phyloP scores from a whole-genome alignment of 768 basidiomycete species.

The Termitomyces sp. region DNA sequence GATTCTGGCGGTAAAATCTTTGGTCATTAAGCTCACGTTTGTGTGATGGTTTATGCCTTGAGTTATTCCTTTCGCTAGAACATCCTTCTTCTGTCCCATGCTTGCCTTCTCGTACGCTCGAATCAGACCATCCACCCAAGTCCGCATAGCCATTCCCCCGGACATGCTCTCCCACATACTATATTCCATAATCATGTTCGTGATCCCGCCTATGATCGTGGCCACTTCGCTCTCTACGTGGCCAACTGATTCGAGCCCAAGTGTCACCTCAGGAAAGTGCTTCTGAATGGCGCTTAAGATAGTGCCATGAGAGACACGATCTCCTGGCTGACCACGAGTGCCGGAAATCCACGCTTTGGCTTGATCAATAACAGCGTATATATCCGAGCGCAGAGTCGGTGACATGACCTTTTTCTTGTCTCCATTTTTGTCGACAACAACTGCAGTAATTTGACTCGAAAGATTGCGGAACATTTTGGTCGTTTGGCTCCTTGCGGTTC shows the following conservation, averaged over 20 bases:
- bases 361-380: conserved; percentile 43
- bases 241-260: conserved; percentile 42
- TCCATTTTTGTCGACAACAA: conserved; percentile 22
- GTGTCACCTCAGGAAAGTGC: conserved; percentile 39
- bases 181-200: conserved; percentile 49
- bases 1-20: conserved; percentile 47
- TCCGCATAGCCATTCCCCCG: conserved; percentile 49
- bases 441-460: conserved; percentile 32
- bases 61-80: conserved; percentile 43
- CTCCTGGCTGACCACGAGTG: conserved; percentile 41
- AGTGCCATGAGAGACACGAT: conserved; percentile 43
- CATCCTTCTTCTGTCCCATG: conserved; percentile 29
- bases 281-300: conserved; percentile 41
- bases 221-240: conserved; percentile 43
- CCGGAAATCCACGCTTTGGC: conserved; percentile 40
- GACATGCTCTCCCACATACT: conserved; percentile 54
- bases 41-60: conserved; percentile 45
- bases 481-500: neutral
- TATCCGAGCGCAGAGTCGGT: conserved; percentile 43
- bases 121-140: conserved; percentile 44
- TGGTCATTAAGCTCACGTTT: conserved; percentile 44
- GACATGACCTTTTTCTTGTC: conserved; percentile 42
- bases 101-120: conserved; percentile 31
- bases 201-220: conserved; percentile 43
- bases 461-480: conserved; percentile 42